Percentiles rank a stretch among this genome's conserved stretches.
phyloP scores from a whole-genome alignment of 306 rosid genomes.

The Mimosa bimucronata region DNA sequence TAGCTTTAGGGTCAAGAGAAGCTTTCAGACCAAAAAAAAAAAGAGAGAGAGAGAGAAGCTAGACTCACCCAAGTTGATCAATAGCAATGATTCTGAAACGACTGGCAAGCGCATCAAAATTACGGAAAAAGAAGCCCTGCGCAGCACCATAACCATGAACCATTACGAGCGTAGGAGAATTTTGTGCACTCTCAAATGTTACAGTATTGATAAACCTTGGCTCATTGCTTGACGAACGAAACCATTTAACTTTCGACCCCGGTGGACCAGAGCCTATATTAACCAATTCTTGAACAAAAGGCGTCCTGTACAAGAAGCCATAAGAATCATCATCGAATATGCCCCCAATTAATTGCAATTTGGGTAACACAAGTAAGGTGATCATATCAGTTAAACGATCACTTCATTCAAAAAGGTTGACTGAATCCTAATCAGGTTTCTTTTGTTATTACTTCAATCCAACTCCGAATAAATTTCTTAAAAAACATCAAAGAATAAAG shows the following conservation, averaged over 20 bases:
- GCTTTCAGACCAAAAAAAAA: too few species aligned
- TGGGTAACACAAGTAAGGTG: background rate
- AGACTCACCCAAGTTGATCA: constrained; percentile 93
- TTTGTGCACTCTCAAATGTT: constrained; percentile 68
- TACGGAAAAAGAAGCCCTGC: constrained; percentile 95
- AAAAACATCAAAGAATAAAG: too few species aligned
- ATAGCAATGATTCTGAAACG: constrained; percentile 86
- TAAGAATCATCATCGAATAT: constrained; percentile 24
- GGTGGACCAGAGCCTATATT: constrained; percentile 95
- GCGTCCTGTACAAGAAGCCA: constrained; percentile 66
- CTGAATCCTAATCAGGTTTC: too few species aligned
- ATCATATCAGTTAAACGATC: too few species aligned
- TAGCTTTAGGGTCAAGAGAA: background rate
- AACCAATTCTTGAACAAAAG: constrained; percentile 86
- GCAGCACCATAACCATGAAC: constrained; percentile 92
- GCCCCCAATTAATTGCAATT: background rate
- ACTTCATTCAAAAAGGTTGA: too few species aligned
- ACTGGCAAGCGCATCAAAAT: constrained; percentile 88
- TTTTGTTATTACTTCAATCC: too few species aligned
- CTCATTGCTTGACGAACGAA: constrained; percentile 78
- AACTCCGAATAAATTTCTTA: too few species aligned
- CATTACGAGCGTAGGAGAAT: constrained; percentile 88
- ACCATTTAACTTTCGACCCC: constrained; percentile 83
- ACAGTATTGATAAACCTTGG: constrained; percentile 85
- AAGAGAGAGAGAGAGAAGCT: constrained; percentile 24